Evolutionary conservation across 495 filamentous ascomycete species (phyloP).

Genomic region (Penicillium odoratum): DNA sequence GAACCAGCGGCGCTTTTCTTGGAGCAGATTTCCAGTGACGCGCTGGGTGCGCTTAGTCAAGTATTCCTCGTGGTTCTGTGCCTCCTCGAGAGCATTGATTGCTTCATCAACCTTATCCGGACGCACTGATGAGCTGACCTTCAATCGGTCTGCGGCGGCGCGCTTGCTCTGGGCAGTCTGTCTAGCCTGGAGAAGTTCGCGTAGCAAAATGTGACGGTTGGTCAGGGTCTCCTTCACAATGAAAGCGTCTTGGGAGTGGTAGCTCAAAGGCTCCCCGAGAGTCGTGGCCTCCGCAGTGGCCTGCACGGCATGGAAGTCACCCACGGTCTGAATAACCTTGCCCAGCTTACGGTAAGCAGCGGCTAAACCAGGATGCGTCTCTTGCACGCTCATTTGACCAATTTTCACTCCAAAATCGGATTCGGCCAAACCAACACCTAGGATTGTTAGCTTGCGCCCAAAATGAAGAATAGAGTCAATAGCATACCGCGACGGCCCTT

Average conservation of each 20-base stretch:
- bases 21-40: slow-evolving; percentile 84
- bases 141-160: slow-evolving; percentile 83
- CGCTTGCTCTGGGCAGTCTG: slow-evolving; percentile 75
- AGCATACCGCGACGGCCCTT: slow-evolving; percentile 82
- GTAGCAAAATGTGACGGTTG: slow-evolving; percentile 96
- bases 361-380: slow-evolving; percentile 81
- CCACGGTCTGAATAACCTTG: slow-evolving; percentile 85
- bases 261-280: slow-evolving; percentile 87
- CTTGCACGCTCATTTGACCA: slow-evolving; percentile 78
- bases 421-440: slow-evolving; percentile 89
- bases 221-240: slow-evolving; percentile 99
- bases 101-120: slow-evolving; percentile 97
- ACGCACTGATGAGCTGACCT: slow-evolving; percentile 76
- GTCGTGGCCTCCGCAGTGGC: slow-evolving; percentile 96
- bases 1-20: slow-evolving; percentile 91
- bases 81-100: slow-evolving; percentile 83
- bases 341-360: slow-evolving; percentile 95
- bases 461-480: neutral
- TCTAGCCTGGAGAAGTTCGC: slow-evolving; percentile 87
- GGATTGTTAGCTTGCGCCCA: slow-evolving; percentile 12
- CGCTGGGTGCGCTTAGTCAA: slow-evolving; percentile 79
- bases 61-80: slow-evolving; percentile 72
- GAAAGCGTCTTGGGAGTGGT: slow-evolving; percentile 94
- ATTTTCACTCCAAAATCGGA: slow-evolving; percentile 91
- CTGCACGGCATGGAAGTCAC: slow-evolving; percentile 96